Percentiles rank a stretch among this genome's conserved stretches.
Evolutionary conservation across 768 basidiomycete species (phyloP).

Genomic region (Mycena rebaudengoi): DNA sequence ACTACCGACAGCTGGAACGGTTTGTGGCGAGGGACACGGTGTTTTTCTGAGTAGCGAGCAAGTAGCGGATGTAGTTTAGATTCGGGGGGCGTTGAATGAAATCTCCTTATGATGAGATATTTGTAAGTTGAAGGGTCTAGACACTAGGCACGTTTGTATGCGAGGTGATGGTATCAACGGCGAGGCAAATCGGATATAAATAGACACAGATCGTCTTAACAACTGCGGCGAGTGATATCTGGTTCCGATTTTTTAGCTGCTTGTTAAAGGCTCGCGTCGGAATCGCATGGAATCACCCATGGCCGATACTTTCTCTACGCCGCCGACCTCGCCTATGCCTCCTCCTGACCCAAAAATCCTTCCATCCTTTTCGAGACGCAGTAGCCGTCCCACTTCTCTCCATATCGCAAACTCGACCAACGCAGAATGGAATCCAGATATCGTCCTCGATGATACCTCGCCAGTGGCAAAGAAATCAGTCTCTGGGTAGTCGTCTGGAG

Average conservation of each 20-base stretch:
- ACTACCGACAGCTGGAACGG: conserved; percentile 72
- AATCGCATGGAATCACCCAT: conserved; percentile 16
- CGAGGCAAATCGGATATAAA: too few relatives aligned
- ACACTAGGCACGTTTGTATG: background rate
- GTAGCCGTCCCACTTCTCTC: conserved; percentile 54
- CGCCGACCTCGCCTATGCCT: conserved; percentile 20
- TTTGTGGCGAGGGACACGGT: conserved; percentile 73
- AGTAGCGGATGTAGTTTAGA: too few relatives aligned
- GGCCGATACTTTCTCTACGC: conserved; percentile 23
- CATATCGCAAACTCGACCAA: conserved; percentile 47
- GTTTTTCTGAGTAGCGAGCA: conserved; percentile 65
- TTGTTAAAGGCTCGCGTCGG: too few relatives aligned
- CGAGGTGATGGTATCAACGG: background rate
- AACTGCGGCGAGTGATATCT: too few relatives aligned
- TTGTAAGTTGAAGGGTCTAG: too few relatives aligned
- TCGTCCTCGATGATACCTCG: conserved; percentile 52
- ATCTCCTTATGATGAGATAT: too few relatives aligned
- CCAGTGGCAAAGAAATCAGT: conserved; percentile 37
- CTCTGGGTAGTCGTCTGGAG: conserved; percentile 27
- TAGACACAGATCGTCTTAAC: too few relatives aligned
- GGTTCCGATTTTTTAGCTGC: too few relatives aligned
- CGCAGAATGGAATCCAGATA: conserved; percentile 50
- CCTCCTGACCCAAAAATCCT: conserved; percentile 25
- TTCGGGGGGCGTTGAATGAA: too few relatives aligned
- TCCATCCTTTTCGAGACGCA: conserved; percentile 52